Percentiles rank a stretch among this genome's conserved stretches.
phyloP scores from a whole-genome alignment of 106 monocot species.

The Dioscorea zingiberensis region DNA sequence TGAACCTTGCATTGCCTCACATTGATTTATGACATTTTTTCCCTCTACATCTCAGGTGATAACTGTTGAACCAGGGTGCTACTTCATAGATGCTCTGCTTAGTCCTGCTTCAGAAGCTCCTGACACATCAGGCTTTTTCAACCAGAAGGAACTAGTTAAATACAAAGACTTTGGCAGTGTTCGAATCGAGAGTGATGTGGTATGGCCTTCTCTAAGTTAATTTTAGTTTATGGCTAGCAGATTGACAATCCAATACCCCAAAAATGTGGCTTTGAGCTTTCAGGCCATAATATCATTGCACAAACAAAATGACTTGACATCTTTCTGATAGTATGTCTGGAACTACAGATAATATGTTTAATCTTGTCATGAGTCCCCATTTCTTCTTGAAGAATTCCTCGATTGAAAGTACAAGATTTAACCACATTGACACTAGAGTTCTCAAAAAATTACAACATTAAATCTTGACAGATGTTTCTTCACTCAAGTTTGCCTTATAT shows the following conservation, averaged over 20 bases:
- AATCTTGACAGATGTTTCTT: neutral
- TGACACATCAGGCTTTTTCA: slow-evolving; percentile 56
- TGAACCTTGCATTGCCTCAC: too few relatives aligned
- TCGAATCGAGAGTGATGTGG: slow-evolving; percentile 95
- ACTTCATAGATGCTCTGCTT: slow-evolving; percentile 87
- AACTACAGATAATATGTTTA: neutral
- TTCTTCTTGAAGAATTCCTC: neutral
- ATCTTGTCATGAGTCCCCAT: neutral
- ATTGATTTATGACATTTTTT: neutral
- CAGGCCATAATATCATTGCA: neutral
- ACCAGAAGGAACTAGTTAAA: slow-evolving; percentile 39
- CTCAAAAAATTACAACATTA: too few relatives aligned
- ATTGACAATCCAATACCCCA: too few relatives aligned
- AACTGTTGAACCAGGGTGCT: slow-evolving; percentile 96
- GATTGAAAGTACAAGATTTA: too few relatives aligned
- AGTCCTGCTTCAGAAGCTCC: slow-evolving; percentile 56
- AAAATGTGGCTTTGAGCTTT: neutral
- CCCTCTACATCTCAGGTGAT: slow-evolving; percentile 60
- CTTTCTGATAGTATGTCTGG: too few relatives aligned
- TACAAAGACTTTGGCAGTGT: slow-evolving; percentile 82
- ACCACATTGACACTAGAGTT: too few relatives aligned
- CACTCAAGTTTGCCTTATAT: neutral
- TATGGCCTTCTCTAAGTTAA: slow-evolving; percentile 29
- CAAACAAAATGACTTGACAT: neutral
- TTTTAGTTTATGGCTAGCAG: too few relatives aligned